Evolutionary conservation across 1,139 yeast genomes (phyloP), one percentile per base, ranked within the genome.

Genomic region (Yamadazyma spencermartinsiae): DNA sequence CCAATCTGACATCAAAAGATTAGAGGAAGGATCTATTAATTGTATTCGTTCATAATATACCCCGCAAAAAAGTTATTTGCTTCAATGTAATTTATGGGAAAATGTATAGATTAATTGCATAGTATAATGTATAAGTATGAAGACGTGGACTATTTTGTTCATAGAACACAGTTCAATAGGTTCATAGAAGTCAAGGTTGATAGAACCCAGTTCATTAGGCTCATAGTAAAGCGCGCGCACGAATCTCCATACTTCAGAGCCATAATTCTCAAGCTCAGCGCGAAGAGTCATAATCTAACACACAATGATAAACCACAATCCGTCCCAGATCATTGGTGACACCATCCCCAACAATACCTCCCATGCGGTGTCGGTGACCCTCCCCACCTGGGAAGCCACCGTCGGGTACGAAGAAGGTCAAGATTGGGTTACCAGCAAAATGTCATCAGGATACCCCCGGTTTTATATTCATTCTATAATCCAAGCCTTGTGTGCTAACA

Each of bases 341-440:
- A 81, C 96, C 4, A 89, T 92, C 44, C 98, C 98, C 9, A 81
- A 84, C 43, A 83, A 88, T 56, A 83, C 95, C 0, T 81, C 84
- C 4, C 98, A 90, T 60, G 97, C 97, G 0, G 96, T 90, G 1
- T 86, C 95, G 8, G 97, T 90, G 35, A 85, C 96, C 1, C 72
- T 90, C 34, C 98, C 98, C 4, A 86, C 96, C 0, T 90, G 97
- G 97, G 86, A 80, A 37, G 89, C 95, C 26, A 86, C 86, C 10
- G 86, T 90, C 3, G 96, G 88, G 4, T 90, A 90, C 55, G 97
- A 90, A 60, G 94, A 86, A 61, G 96, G 96, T 9, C 80, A 85
- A 54, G 82, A 76, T 14, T 83, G 92, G 87, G 90, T 90, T 4
- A 80, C 82, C n/a, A 65, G 72, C 35, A 79, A 80, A 56, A 85